Conservation (phyloP, 495 filamentous ascomycete species). For the Neurospora hispaniola region DNA sequence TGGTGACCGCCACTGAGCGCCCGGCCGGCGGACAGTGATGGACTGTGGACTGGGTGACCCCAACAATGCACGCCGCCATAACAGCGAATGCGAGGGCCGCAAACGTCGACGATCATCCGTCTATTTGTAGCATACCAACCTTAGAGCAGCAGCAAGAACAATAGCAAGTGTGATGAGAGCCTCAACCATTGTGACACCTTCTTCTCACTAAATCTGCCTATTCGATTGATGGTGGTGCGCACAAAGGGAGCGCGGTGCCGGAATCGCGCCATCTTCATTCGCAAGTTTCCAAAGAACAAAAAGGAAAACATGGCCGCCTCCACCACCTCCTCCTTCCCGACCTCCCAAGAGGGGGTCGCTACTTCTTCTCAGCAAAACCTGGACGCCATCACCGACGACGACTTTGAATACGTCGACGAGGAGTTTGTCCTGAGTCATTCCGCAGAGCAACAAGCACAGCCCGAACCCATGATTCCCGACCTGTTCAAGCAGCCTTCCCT, state of each 20-base stretch:
- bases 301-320: background rate
- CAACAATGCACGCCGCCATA: background rate
- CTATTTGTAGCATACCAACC: background rate
- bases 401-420: conserved; percentile 13
- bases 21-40: background rate
- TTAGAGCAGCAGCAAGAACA: background rate
- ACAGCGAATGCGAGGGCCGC: background rate
- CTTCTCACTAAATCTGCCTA: background rate
- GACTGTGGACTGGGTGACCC: background rate
- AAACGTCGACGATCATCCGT: background rate
- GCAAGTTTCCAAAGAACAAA: background rate
- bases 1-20: background rate
- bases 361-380: background rate
- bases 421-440: conserved; percentile 7
- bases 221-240: conserved; percentile 2
- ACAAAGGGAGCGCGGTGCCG: conserved; percentile 6
- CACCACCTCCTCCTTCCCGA: background rate
- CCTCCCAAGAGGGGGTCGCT: background rate
- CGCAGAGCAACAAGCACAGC: background rate
- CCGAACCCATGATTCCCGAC: conserved; percentile 40
- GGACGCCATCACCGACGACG: conserved; percentile 1
- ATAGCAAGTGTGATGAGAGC: background rate
- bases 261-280: conserved; percentile 6
- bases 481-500: conserved; percentile 53
- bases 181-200: background rate